Base-by-base conservation (phyloP, 495 filamentous ascomycete species). In the Chaetomidium leptoderma region DNA sequence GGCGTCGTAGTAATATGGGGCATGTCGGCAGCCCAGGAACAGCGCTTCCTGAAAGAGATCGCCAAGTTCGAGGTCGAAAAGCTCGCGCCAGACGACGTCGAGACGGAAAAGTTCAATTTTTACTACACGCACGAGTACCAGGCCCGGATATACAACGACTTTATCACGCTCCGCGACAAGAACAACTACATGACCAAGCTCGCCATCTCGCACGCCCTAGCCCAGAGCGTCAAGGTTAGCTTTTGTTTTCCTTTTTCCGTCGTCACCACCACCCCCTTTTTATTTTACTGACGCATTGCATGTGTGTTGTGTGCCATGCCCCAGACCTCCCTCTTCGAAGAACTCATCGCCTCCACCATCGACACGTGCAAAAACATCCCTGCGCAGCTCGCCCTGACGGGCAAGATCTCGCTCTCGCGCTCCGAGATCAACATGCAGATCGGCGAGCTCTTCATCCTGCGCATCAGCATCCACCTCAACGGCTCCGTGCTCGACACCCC, bases 1-100 rank as follows among this genome's bases (percentile, higher is more conserved):
- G 93, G 93, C 39, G 95, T 96, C n/a, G 89, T 96, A n/a, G 93
- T 98, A n/a, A 92, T 97, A 69, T 98, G 93, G 93, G 93, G 93
- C 57, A 96, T 98, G 92, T 85, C 89, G 1, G 72, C 86, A 8
- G 76, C 81, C 8, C 85, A 98, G 60, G 93, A 98, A 71, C 82
- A 86, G 45, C 80, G 86, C 24, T 95, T 98, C 66, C 75, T 98
- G 6, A 92, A 91, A 57, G 93, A 98, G 63, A 87, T 97, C 49
- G 85, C 89, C n/a, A 96, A 92, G 67, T 98, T 97, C 67, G 95
- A 96, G 66, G 78, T 79, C 23, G 92, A 96, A 62, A 97, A 95
- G 67, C 77, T 98, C 48, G 83, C 82, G 14, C 83, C 84, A 3
- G 91, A 93, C 68, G 90, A 96, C 60, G 83, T 95, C 16, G 92